A percentile compares a stretch with the other conserved stretches of the same genome.
Evolutionary conservation across 2,329 filamentous ascomycete species (phyloP).

Genomic region (Microascus cirrosus): DNA sequence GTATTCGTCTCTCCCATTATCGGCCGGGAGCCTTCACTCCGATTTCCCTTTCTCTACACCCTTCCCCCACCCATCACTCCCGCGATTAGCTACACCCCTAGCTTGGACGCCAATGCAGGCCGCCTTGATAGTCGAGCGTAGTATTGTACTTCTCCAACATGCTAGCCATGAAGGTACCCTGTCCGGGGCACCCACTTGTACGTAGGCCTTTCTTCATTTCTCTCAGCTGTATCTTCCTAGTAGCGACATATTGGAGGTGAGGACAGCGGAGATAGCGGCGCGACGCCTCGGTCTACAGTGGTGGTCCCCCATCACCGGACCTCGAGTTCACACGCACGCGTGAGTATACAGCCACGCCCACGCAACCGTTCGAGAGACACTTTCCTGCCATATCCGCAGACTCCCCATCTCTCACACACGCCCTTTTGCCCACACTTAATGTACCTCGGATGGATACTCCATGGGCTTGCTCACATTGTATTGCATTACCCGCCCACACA

Average conservation of each 20-base stretch:
- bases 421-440: not conserved
- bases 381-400: not conserved
- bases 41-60: not conserved
- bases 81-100: not conserved
- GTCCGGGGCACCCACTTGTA: not conserved
- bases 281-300: not conserved
- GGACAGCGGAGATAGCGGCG: conserved; percentile 1
- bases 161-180: not conserved
- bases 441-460: not conserved
- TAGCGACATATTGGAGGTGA: not conserved
- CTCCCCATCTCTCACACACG: not conserved
- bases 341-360: not conserved
- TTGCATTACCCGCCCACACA: conserved; percentile 1
- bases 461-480: not conserved
- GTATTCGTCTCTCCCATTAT: not conserved
- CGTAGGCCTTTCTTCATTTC: not conserved
- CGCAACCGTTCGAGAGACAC: not conserved
- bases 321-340: not conserved
- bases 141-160: not conserved
- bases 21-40: not conserved
- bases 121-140: not conserved
- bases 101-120: not conserved
- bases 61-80: not conserved
- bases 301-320: not conserved
- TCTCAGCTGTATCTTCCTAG: not conserved